These are phyloP conservation scores for Silene noctiflora DNA, from an alignment of 179 eudicot genomes.

Conservation along the genomic window DNA sequence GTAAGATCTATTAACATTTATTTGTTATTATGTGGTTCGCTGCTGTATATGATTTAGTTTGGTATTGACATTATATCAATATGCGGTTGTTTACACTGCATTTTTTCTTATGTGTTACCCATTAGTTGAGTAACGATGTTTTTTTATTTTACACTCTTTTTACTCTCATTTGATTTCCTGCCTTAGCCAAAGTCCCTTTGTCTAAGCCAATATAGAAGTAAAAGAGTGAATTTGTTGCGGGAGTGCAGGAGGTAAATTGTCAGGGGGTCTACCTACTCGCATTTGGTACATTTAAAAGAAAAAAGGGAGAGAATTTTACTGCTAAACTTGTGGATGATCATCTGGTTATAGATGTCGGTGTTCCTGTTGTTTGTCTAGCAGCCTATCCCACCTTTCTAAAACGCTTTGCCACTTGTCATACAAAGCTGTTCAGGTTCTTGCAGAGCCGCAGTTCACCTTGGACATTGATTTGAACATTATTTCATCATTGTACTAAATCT, in stretches of 20 bases:
- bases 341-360: background rate
- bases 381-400: too few relatives aligned
- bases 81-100: background rate
- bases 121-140: too few relatives aligned
- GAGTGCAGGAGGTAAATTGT: background rate
- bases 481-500: too few relatives aligned
- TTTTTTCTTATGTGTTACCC: background rate
- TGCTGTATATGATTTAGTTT: background rate
- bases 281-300: background rate
- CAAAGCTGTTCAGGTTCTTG: background rate
- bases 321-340: background rate
- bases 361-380: too few relatives aligned
- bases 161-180: background rate
- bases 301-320: background rate
- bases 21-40: background rate
- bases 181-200: background rate
- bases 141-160: background rate
- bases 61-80: background rate
- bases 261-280: background rate
- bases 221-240: background rate
- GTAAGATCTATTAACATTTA: slow-evolving; percentile 27
- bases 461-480: background rate
- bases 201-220: background rate
- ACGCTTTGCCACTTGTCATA: too few relatives aligned
- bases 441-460: background rate